These are phyloP conservation scores for Rutstroemia sp. DNA, from an alignment of 2,329 filamentous ascomycete genomes.

Conservation along the genomic window DNA sequence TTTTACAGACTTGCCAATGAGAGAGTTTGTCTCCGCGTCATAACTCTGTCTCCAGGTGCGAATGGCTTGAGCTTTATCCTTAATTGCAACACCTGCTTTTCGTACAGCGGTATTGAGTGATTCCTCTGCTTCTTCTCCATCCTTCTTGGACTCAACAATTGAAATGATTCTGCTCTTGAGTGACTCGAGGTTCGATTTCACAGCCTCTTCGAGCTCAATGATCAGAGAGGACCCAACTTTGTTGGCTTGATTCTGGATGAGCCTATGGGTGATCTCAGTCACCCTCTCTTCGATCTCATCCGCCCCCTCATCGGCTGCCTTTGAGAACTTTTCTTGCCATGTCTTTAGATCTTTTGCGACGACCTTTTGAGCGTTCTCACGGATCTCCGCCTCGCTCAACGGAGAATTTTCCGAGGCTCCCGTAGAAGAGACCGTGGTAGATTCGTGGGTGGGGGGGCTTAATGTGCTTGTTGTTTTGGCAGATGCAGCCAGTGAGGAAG, in stretches of 20 bases:
- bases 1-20: conserved; percentile 50
- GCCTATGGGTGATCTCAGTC: conserved; percentile 62
- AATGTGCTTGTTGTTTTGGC: conserved; percentile 17
- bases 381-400: conserved; percentile 41
- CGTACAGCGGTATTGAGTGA: conserved; percentile 46
- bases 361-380: conserved; percentile 53
- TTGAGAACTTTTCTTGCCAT: conserved; percentile 85
- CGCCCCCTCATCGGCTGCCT: conserved; percentile 77
- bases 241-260: conserved; percentile 58
- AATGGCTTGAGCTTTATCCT: conserved; percentile 56
- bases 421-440: conserved; percentile 22
- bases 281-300: conserved; percentile 58
- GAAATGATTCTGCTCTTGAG: conserved; percentile 62
- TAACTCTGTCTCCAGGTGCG: conserved; percentile 55
- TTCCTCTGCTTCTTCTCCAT: conserved; percentile 44
- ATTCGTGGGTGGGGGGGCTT: conserved; percentile 1
- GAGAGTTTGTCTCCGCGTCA: conserved; percentile 47
- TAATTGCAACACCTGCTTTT: conserved; percentile 51
- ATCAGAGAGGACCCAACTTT: conserved; percentile 60
- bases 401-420: conserved; percentile 27
- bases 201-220: conserved; percentile 58
- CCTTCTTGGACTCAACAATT: conserved; percentile 43
- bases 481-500: conserved; percentile 22
- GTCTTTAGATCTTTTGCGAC: conserved; percentile 71
- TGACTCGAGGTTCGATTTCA: conserved; percentile 53